These are phyloP conservation scores for Acacia crassicarpa DNA, from an alignment of 306 rosid species.

Conservation along the genomic window DNA sequence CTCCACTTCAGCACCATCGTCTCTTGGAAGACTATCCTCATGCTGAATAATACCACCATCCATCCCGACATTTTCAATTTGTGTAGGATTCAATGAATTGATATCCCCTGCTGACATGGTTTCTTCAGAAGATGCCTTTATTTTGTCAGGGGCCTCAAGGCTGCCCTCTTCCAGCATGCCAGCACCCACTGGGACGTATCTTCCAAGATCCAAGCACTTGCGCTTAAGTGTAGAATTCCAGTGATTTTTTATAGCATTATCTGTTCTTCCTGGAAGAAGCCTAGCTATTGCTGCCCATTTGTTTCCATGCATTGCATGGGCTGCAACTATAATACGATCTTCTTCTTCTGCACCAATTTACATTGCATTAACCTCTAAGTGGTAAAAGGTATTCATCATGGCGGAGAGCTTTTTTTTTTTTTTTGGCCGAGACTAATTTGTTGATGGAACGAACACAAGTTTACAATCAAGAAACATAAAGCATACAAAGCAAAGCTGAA, in stretches of 20 bases:
- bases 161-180: conserved; percentile 41
- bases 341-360: conserved; percentile 62
- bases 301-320: conserved; percentile 82
- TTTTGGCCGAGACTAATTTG: conserved; percentile 4
- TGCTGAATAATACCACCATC: conserved; percentile 29
- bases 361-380: conserved; percentile 9
- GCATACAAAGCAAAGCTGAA: neutral
- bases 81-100: conserved; percentile 38
- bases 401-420: neutral
- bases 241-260: conserved; percentile 77
- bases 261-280: conserved; percentile 82
- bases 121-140: conserved; percentile 75
- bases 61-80: conserved; percentile 36
- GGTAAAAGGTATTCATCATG: neutral
- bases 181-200: conserved; percentile 20
- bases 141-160: conserved; percentile 45
- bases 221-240: conserved; percentile 85
- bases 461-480: neutral
- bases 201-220: conserved; percentile 44
- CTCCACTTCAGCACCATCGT: conserved; percentile 34
- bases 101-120: conserved; percentile 48
- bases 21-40: conserved; percentile 29
- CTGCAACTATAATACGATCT: conserved; percentile 57
- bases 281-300: conserved; percentile 82
- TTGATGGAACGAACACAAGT: neutral